These are phyloP conservation scores for Cicer judaicum DNA, from an alignment of 306 rosid genomes.

Conservation along the genomic window DNA sequence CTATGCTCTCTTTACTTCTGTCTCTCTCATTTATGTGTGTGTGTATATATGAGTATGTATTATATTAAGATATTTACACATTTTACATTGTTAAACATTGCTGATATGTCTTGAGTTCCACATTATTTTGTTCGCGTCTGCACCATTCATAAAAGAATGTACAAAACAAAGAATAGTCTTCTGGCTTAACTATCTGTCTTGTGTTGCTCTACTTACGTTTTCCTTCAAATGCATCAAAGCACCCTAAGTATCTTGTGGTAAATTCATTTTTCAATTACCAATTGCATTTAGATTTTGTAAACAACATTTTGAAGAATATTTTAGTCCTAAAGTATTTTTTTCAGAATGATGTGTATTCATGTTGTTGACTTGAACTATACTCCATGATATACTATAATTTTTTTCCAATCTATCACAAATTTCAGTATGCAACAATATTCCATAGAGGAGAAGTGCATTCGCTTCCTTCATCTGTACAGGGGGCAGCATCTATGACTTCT, in stretches of 20 bases:
- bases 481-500: conserved; percentile 72
- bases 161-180: background rate
- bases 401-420: conserved; percentile 31
- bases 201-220: background rate
- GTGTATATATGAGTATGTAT: too few relatives aligned
- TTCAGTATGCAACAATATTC: conserved; percentile 81
- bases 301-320: conserved; percentile 26
- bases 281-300: background rate
- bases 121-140: background rate
- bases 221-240: background rate
- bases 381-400: conserved; percentile 32
- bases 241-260: conserved; percentile 18
- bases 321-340: background rate
- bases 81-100: too few relatives aligned
- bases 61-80: too few relatives aligned
- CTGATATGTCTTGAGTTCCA: background rate
- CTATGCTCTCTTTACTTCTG: too few relatives aligned
- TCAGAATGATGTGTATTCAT: background rate
- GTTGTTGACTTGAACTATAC: conserved; percentile 28
- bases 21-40: background rate
- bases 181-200: background rate
- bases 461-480: conserved; percentile 77
- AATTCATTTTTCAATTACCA: conserved; percentile 16
- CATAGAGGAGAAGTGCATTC: conserved; percentile 82
- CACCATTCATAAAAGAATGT: background rate